Evolutionary conservation across 257 asterid species (phyloP).

Genomic region (Primulina eburnea): DNA sequence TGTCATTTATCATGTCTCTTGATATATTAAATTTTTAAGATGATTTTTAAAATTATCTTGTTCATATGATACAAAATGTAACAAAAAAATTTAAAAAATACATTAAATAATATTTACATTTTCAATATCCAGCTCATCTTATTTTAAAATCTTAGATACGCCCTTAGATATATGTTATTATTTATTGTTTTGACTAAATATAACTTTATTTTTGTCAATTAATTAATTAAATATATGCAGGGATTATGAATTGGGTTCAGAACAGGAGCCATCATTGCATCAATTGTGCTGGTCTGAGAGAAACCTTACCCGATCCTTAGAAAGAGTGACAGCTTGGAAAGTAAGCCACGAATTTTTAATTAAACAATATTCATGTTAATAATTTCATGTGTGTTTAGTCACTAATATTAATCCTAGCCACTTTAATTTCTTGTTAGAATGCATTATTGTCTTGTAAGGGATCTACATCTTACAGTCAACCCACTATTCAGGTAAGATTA

Average conservation of each 20-base stretch:
- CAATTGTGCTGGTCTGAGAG: slow-evolving; percentile 60
- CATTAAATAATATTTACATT: too few relatives aligned
- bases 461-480: slow-evolving; percentile 21
- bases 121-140: too few relatives aligned
- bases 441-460: slow-evolving; percentile 10
- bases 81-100: too few relatives aligned
- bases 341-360: slow-evolving; percentile 20
- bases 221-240: slow-evolving; percentile 20
- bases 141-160: too few relatives aligned
- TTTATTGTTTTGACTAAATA: too few relatives aligned
- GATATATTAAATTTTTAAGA: too few relatives aligned
- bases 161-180: too few relatives aligned
- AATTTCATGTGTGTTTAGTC: too few relatives aligned
- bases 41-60: too few relatives aligned
- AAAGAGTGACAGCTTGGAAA: slow-evolving; percentile 34
- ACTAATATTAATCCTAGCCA: not conserved
- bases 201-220: not conserved
- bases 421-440: slow-evolving; percentile 20
- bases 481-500: slow-evolving; percentile 27
- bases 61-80: too few relatives aligned
- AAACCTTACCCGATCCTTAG: slow-evolving; percentile 42
- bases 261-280: slow-evolving; percentile 53
- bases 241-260: slow-evolving; percentile 45
- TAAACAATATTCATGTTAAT: too few relatives aligned
- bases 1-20: too few relatives aligned